Evolutionary conservation across 2,329 filamentous ascomycete genomes (phyloP), one percentile per base, ranked within the genome.

Genomic region (Fusarium nodosum): DNA sequence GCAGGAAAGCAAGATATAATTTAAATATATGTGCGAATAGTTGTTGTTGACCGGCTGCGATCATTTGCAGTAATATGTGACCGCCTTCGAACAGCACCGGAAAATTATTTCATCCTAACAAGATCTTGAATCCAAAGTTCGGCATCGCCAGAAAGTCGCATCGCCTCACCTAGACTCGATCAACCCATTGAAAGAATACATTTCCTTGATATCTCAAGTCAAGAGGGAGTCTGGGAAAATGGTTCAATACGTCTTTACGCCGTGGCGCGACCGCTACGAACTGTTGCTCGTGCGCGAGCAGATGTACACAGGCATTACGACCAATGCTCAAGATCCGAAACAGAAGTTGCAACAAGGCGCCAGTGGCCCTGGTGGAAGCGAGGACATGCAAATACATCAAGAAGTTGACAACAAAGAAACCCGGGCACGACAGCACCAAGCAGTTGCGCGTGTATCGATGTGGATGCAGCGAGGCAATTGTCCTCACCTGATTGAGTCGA

Each of bases 401-500:
- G 31, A 22, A 15, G 30, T 46, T 16, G 60, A 69, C 13, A 57
- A 69, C 2, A 52, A 69, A 4, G 45, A 69, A 59, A 65, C 66
- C 39, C 66, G 73, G 63, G 66, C 44, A 57, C 77, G 78, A 63
- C 81, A 82, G 73, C 79, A 83, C 64, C 72, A 76, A 52, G 85
- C 87, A 60, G 86, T 90, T 50, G 85, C 86, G 52, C 82, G 85
- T 52, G 87, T 90, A 50, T 85, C 86, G 42, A 85, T 90, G 79
- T 92, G 90, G 91, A 88, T 91, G 85, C 86, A 91, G 74, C 87
- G 91, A 76, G 90, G 90, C 68, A 88, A 88, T 73, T 91, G 93
- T 66, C 92, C 93, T 56, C 91, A 95, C 81, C 85, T 93, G 79
- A 87, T 95, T 56, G 92, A 95, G 80, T 92, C 90, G 36, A 94